Percentiles rank a stretch among this genome's conserved stretches.
Evolutionary conservation across 108 stramenopile genomes (phyloP).

Genomic region (Schizochytrium sp.): DNA sequence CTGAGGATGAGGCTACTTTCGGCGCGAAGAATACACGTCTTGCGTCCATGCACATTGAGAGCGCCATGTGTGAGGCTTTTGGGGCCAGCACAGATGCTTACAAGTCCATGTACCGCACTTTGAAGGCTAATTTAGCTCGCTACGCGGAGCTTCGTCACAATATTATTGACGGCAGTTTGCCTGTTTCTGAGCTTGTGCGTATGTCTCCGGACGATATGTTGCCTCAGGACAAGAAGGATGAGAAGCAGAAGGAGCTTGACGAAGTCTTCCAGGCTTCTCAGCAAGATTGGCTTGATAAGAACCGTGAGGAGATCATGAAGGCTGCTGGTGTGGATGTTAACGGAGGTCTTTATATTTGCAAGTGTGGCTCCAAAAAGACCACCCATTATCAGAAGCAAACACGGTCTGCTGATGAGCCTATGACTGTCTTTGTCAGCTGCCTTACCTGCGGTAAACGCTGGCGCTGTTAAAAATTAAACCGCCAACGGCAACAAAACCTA

Average conservation of each 20-base stretch:
- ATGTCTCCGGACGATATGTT: constrained; percentile 7
- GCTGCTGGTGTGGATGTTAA: constrained; percentile 70
- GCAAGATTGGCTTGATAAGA: constrained; percentile 74
- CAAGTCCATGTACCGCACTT: constrained; percentile 32
- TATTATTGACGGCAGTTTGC: not conserved
- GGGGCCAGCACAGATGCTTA: constrained; percentile 4
- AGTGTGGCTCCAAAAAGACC: constrained; percentile 94
- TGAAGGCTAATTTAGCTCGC: not conserved
- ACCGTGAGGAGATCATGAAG: constrained; percentile 72
- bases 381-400: constrained; percentile 98
- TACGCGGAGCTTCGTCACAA: not conserved
- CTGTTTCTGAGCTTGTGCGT: not conserved
- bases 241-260: not conserved
- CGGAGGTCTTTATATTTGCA: constrained; percentile 88
- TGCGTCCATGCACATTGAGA: constrained; percentile 11
- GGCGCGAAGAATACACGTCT: not conserved
- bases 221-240: not conserved
- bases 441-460: constrained; percentile 91
- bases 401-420: constrained; percentile 97
- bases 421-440: constrained; percentile 97
- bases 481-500: too few species aligned
- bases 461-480: constrained; percentile 43
- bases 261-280: constrained; percentile 59
- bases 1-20: not conserved
- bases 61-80: constrained; percentile 11